A percentile compares a stretch with the other conserved stretches of the same genome.
These are phyloP conservation scores for Salix purpurea DNA, from an alignment of 345 rosid genomes.

Conservation along the genomic window DNA sequence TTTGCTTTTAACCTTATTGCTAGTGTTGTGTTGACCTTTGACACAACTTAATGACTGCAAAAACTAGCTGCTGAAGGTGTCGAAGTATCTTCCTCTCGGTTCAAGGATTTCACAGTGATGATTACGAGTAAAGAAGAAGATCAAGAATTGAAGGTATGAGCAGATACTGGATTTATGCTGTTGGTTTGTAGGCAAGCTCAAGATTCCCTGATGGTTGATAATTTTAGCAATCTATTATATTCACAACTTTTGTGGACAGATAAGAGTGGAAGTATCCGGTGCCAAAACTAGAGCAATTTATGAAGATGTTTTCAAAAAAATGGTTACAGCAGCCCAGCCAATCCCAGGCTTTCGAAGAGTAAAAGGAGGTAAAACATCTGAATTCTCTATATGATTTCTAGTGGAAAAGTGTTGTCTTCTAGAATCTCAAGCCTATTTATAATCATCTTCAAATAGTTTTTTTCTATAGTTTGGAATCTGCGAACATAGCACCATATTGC, in stretches of 20 bases:
- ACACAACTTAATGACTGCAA: slow-evolving; percentile 3
- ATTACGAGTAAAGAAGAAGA: slow-evolving; percentile 17
- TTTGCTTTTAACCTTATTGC: slow-evolving; percentile 1
- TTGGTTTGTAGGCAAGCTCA: slow-evolving; percentile 1
- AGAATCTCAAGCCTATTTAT: neutral
- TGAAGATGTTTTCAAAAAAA: slow-evolving; percentile 62
- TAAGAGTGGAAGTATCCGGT: slow-evolving; percentile 61
- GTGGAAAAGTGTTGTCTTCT: neutral
- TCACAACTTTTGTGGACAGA: slow-evolving; percentile 30
- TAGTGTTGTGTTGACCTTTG: neutral
- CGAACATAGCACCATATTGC: neutral
- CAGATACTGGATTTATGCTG: neutral
- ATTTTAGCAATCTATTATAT: neutral
- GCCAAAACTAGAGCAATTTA: slow-evolving; percentile 60
- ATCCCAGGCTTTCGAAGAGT: slow-evolving; percentile 92
- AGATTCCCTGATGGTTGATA: neutral
- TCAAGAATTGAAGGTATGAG: slow-evolving; percentile 43
- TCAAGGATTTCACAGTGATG: slow-evolving; percentile 44
- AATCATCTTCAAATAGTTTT: neutral
- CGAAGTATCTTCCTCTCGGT: slow-evolving; percentile 39
- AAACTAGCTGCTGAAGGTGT: slow-evolving; percentile 42
- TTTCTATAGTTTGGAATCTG: neutral
- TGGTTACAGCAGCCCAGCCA: slow-evolving; percentile 97
- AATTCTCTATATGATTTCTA: neutral
- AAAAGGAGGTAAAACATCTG: slow-evolving; percentile 66